A percentile compares a stretch with the other conserved stretches of the same genome.
phyloP scores from a whole-genome alignment of 768 basidiomycete genomes.

The Panaeolus papilionaceus region DNA sequence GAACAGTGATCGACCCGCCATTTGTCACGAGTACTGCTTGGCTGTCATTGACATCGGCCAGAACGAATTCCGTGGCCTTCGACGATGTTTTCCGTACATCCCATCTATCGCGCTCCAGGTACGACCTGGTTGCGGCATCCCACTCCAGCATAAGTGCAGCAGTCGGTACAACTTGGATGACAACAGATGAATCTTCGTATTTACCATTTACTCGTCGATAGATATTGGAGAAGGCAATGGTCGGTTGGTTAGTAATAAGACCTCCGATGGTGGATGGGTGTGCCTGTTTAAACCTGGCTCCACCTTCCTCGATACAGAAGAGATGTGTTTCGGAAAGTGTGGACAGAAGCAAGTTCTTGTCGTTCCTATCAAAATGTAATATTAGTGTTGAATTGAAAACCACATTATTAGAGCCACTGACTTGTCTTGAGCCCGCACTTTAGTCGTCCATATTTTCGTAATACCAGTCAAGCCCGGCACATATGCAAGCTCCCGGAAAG shows the following conservation, averaged over 20 bases:
- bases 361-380: slow-evolving; percentile 42
- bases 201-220: slow-evolving; percentile 39
- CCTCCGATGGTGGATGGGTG: slow-evolving; percentile 41
- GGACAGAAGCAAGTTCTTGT: slow-evolving; percentile 66
- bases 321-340: slow-evolving; percentile 61
- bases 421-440: slow-evolving; percentile 51
- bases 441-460: slow-evolving; percentile 69
- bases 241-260: slow-evolving; percentile 57
- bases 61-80: slow-evolving; percentile 55
- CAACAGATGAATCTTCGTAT: slow-evolving; percentile 56
- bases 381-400: background rate
- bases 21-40: slow-evolving; percentile 69
- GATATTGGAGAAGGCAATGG: slow-evolving; percentile 70
- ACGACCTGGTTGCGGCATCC: slow-evolving; percentile 50
- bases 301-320: slow-evolving; percentile 54
- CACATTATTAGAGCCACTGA: slow-evolving; percentile 39
- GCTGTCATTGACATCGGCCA: slow-evolving; percentile 71
- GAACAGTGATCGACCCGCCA: slow-evolving; percentile 55
- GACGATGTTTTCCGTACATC: slow-evolving; percentile 21
- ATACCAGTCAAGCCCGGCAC: slow-evolving; percentile 63
- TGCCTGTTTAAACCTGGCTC: slow-evolving; percentile 47
- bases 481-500: slow-evolving; percentile 69
- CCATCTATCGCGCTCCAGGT: slow-evolving; percentile 49
- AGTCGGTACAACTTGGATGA: slow-evolving; percentile 75
- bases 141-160: slow-evolving; percentile 63